Percentiles rank a stretch among this genome's conserved stretches.
Conservation (phyloP, 2,329 filamentous ascomycete genomes). For the Aureobasidium musti region DNA sequence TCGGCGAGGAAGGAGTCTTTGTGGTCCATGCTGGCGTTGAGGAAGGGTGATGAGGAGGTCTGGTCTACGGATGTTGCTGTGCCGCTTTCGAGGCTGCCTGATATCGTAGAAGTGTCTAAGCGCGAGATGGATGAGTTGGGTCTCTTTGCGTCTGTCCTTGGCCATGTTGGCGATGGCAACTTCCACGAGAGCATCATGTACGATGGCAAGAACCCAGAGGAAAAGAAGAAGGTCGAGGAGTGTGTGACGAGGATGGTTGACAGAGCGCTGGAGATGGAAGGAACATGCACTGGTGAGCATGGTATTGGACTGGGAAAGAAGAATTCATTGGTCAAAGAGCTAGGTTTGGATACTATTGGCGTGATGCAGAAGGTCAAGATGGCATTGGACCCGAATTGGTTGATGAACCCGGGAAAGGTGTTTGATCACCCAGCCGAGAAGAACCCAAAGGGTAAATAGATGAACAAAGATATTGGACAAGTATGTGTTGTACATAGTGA, state of each 20-base stretch:
- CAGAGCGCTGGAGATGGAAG: slow-evolving; percentile 90
- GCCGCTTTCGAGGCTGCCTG: slow-evolving; percentile 61
- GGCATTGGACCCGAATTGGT: slow-evolving; percentile 81
- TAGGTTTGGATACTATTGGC: slow-evolving; percentile 75
- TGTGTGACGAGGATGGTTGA: slow-evolving; percentile 90
- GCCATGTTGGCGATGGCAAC: slow-evolving; percentile 91
- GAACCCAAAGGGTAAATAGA: slow-evolving; percentile 2
- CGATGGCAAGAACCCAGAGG: slow-evolving; percentile 66
- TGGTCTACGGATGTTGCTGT: slow-evolving; percentile 65
- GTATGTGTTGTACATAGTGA: neutral
- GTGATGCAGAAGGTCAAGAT: slow-evolving; percentile 83
- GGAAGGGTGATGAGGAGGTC: slow-evolving; percentile 58
- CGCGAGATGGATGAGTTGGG: slow-evolving; percentile 84
- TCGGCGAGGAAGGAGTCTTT: slow-evolving; percentile 62
- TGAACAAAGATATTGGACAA: neutral
- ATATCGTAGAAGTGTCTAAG: slow-evolving; percentile 78
- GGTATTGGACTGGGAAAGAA: slow-evolving; percentile 87
- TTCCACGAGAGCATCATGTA: slow-evolving; percentile 95
- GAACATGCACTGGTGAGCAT: slow-evolving; percentile 88
- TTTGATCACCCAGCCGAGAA: slow-evolving; percentile 58
- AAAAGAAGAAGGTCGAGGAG: slow-evolving; percentile 73
- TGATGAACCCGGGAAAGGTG: slow-evolving; percentile 92
- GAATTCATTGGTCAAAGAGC: slow-evolving; percentile 72
- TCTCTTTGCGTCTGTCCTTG: slow-evolving; percentile 82
- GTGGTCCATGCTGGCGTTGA: slow-evolving; percentile 62